Conservation (phyloP, 331 rosid species). For the Telfairia occidentalis region DNA sequence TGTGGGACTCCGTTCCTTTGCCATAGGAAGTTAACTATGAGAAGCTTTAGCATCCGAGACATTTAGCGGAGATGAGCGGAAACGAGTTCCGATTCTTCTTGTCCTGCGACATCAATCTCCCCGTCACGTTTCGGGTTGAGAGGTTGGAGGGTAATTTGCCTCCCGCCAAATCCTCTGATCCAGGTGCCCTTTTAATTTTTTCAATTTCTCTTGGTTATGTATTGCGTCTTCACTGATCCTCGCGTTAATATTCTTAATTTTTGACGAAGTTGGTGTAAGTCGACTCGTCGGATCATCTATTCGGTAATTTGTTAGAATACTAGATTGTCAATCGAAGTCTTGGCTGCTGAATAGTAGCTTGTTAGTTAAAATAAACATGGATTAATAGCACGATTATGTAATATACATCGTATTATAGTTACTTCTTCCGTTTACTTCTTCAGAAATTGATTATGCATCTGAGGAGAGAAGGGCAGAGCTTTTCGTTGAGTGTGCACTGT, state of each 20-base stretch:
- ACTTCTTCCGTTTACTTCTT: neutral
- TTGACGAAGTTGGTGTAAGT: neutral
- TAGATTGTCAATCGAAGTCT: neutral
- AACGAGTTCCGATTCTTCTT: conserved; percentile 93
- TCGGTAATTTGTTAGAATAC: neutral
- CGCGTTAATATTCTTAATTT: neutral
- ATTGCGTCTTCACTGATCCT: neutral
- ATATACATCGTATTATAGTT: neutral
- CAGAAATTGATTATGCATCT: conserved; percentile 43
- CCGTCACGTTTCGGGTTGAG: conserved; percentile 68
- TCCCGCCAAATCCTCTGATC: conserved; percentile 30
- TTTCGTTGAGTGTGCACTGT: conserved; percentile 76
- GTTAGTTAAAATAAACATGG: neutral
- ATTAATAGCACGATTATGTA: neutral
- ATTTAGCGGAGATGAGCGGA: conserved; percentile 38
- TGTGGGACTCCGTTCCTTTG: neutral
- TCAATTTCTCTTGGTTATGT: neutral
- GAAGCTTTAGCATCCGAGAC: neutral
- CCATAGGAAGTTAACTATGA: neutral
- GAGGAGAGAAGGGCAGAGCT: conserved; percentile 68
- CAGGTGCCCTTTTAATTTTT: conserved; percentile 24
- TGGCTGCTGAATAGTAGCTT: neutral
- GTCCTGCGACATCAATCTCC: conserved; percentile 92
- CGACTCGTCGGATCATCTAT: neutral
- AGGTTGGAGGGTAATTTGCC: conserved; percentile 67